phyloP scores from a whole-genome alignment of 345 rosid species.

The Isatis tinctoria region DNA sequence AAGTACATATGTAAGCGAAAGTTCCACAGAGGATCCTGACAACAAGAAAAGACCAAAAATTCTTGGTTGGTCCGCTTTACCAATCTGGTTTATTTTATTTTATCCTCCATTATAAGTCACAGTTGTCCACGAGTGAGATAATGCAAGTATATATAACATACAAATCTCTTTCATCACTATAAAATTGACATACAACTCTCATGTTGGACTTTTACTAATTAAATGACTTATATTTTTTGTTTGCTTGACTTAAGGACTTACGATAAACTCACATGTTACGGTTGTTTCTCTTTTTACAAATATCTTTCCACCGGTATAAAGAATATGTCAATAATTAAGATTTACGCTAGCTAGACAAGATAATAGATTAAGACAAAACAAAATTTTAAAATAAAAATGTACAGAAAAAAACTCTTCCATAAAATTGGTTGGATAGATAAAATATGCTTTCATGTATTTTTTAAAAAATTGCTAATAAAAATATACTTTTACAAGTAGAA shows the following conservation, averaged over 20 bases:
- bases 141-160: not conserved
- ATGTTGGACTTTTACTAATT: not conserved
- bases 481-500: no score
- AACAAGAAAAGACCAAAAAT: constrained; percentile 30
- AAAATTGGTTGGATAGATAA: no score
- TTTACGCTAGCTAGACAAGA: not conserved
- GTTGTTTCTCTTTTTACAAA: not conserved
- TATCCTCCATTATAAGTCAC: constrained; percentile 4
- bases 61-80: constrained; percentile 31
- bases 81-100: not conserved
- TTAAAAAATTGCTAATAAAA: no score
- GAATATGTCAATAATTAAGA: not conserved
- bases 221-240: not conserved
- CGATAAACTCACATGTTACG: not conserved
- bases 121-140: constrained; percentile 30
- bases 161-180: not conserved
- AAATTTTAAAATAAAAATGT: no score
- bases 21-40: constrained; percentile 26
- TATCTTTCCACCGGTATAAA: not conserved
- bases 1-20: constrained; percentile 25
- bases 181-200: constrained; percentile 3
- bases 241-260: not conserved
- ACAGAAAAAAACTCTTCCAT: no score
- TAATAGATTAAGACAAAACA: no score
- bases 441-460: no score